Conservation (phyloP, 1,139 yeast species). For the Sugiyamaella novakii region DNA sequence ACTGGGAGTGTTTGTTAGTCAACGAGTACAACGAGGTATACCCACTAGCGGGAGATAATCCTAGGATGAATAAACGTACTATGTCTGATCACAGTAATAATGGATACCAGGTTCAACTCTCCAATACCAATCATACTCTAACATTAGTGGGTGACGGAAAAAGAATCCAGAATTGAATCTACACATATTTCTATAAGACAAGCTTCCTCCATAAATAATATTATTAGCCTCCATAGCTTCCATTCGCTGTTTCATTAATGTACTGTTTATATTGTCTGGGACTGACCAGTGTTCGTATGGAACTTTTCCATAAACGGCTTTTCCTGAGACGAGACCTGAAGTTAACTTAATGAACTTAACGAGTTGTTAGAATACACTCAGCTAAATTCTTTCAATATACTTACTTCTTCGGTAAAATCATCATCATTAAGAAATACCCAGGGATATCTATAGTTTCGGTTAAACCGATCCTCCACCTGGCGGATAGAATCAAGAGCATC, state of each 20-base stretch:
- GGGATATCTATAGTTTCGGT: constrained; percentile 58
- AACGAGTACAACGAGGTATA: background rate
- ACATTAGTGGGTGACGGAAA: constrained; percentile 68
- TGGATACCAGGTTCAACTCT: constrained; percentile 91
- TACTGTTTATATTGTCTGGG: constrained; percentile 52
- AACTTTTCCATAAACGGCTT: constrained; percentile 58
- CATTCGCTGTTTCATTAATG: constrained; percentile 51
- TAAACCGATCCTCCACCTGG: constrained; percentile 61
- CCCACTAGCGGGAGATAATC: too few relatives aligned
- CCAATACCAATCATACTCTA: constrained; percentile 81
- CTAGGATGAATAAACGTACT: constrained; percentile 28
- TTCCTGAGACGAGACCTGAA: constrained; percentile 75
- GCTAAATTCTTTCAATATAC: too few relatives aligned
- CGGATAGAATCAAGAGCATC: constrained; percentile 68
- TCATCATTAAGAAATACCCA: constrained; percentile 91
- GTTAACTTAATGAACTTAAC: constrained; percentile 48
- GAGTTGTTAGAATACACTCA: background rate
- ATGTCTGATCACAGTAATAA: constrained; percentile 68
- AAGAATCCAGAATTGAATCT: constrained; percentile 83
- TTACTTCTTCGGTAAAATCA: constrained; percentile 60
- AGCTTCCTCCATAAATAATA: constrained; percentile 75
- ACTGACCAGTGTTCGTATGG: constrained; percentile 81
- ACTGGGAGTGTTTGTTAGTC: constrained; percentile 27
- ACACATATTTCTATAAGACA: constrained; percentile 82
- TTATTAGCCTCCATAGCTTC: constrained; percentile 57